These are phyloP conservation scores for Neurospora sp. DNA, from an alignment of 495 filamentous ascomycete genomes.

Conservation along the genomic window DNA sequence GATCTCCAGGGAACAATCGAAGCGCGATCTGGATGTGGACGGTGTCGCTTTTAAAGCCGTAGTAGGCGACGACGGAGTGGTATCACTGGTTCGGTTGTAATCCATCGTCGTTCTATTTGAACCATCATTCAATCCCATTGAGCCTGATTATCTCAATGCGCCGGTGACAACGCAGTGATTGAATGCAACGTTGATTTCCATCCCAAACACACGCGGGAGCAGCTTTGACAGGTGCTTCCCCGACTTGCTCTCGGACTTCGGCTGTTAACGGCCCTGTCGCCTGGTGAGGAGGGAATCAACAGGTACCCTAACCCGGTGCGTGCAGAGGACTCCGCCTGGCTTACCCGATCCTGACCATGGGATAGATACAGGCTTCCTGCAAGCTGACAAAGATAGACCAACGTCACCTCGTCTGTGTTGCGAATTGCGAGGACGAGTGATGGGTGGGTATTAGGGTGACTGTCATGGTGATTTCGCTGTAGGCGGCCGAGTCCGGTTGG, in stretches of 20 bases:
- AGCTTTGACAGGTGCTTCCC: neutral
- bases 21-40: neutral
- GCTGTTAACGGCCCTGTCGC: neutral
- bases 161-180: neutral
- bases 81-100: neutral
- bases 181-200: neutral
- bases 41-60: neutral
- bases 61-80: neutral
- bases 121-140: neutral
- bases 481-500: neutral
- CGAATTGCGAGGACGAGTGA: neutral
- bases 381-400: no score
- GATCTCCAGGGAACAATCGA: neutral
- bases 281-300: neutral
- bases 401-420: neutral
- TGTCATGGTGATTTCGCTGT: neutral
- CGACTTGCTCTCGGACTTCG: neutral
- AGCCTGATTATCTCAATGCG: neutral
- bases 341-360: no score
- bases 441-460: neutral
- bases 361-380: no score
- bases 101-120: neutral
- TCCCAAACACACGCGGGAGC: accelerated
- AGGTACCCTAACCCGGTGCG: no score
- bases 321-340: no score